Base-by-base conservation (phyloP, 2,329 filamentous ascomycete genomes). In the Botryosphaeria agaves region DNA sequence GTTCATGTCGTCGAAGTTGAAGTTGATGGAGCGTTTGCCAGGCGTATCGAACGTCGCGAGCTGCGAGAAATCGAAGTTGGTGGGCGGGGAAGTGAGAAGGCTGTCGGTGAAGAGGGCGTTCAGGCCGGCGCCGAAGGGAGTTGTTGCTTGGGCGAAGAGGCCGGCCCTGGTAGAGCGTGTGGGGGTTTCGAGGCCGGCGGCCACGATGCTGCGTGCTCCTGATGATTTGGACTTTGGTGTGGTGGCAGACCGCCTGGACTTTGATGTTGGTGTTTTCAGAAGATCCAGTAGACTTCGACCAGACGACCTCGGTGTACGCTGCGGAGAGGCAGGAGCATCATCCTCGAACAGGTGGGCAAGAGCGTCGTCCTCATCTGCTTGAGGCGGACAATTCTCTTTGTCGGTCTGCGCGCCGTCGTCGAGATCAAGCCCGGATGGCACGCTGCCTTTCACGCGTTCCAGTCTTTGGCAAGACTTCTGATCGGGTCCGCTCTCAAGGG, bases 341-440 rank as follows among this genome's bases (percentile, higher is more conserved):
- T 76, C 64, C 33, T 75, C 72, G 42, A 89, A 85, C 4, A 89
- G 62, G 29, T 66, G 61, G 24, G 71, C 66, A 5, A 79, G 49
- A 20, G 67, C 64, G 36, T 74, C 66, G 21, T 55, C 49, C 7
- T 45, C 43, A 5, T 56, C 47, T 14, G 48, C 35, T 7, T 48
- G 43, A 5, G 62, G 59, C 8, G 56, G 58, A 29, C 52, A 52
- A 37, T 75, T 74, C 46, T 75, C 70, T 41, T 74, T 73, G 35
- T 73, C 67, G 29, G 51, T 51, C 36, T 50, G 56, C 38, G 52
- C 48, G 36, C 45, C 52, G 34, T 47, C 49, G 36, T 46, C 52
- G 28, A 48, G 36, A 20, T 38, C 41, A n/a, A 23, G n/a, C 31
- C 24, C 9, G 25, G 24, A 18, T 9, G 28, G 14, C 8, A 11